A percentile compares a stretch with the other conserved stretches of the same genome.
Conservation (phyloP, 106 monocot species). For the Narthecium ossifragum region DNA sequence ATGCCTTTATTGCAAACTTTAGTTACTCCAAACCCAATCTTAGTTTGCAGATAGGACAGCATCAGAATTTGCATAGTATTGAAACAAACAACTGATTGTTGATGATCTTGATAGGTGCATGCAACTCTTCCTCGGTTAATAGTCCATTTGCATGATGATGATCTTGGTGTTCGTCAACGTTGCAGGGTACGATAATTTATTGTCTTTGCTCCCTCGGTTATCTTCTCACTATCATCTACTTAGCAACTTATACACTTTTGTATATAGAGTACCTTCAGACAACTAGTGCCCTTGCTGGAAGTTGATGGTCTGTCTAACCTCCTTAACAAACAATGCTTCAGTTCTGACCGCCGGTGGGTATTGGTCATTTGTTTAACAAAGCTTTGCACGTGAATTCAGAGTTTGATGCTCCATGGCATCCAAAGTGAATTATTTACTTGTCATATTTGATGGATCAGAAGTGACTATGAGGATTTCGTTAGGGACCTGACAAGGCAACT, state of each 20-base stretch:
- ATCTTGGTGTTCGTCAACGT: constrained; percentile 69
- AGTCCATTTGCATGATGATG: constrained; percentile 93
- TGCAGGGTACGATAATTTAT: constrained; percentile 59
- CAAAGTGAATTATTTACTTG: too few relatives aligned
- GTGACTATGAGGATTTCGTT: constrained; percentile 87
- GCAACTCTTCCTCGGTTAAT: constrained; percentile 73
- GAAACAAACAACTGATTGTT: not conserved
- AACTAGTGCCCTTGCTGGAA: constrained; percentile 62
- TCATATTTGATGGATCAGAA: constrained; percentile 36
- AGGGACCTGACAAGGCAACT: constrained; percentile 76
- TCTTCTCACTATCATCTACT: not conserved
- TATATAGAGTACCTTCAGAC: constrained; percentile 57
- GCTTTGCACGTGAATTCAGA: too few relatives aligned
- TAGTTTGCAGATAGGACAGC: too few relatives aligned
- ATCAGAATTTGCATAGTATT: too few relatives aligned
- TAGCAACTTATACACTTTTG: not conserved
- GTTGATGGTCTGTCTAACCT: constrained; percentile 51
- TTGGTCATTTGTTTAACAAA: too few relatives aligned
- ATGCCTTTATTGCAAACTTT: too few relatives aligned
- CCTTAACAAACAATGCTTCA: constrained; percentile 53
- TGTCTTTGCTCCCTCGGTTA: not conserved
- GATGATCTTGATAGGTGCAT: constrained; percentile 47
- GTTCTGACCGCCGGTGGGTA: constrained; percentile 70
- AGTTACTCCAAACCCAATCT: too few relatives aligned
- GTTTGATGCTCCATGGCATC: too few relatives aligned